Percentiles rank a stretch among this genome's conserved stretches.
Conservation (phyloP, 2,329 filamentous ascomycete species). For the Neonectria ditissima region DNA sequence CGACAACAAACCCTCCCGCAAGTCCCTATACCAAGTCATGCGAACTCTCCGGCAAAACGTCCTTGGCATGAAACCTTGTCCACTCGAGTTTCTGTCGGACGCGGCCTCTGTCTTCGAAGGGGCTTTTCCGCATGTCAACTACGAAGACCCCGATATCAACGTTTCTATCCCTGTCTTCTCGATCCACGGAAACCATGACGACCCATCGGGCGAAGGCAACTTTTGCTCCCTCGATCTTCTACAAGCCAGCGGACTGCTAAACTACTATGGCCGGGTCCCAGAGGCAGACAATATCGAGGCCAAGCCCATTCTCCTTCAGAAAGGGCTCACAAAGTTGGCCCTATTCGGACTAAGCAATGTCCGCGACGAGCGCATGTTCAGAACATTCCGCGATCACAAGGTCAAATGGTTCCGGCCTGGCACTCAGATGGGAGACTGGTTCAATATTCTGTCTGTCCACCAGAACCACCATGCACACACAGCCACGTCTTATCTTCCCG, state of each 20-base stretch:
- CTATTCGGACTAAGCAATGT: conserved; percentile 97
- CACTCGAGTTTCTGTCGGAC: conserved; percentile 94
- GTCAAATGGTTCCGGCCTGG: conserved; percentile 93
- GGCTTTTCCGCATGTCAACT: conserved; percentile 94
- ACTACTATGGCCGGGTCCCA: conserved; percentile 93
- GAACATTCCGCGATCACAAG: conserved; percentile 91
- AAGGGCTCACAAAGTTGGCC: conserved; percentile 91
- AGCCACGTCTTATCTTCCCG: conserved; percentile 92
- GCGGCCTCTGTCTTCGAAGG: conserved; percentile 91
- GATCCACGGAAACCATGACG: conserved; percentile 98
- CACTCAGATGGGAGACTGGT: conserved; percentile 87
- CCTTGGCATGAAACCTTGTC: conserved; percentile 93
- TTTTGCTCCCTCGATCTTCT: conserved; percentile 91
- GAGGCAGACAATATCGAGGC: conserved; percentile 96
- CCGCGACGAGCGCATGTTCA: conserved; percentile 91
- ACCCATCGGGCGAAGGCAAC: conserved; percentile 95
- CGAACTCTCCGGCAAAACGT: conserved; percentile 92
- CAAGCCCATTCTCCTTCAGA: conserved; percentile 92
- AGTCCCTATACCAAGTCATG: conserved; percentile 98
- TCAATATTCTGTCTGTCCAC: conserved; percentile 94
- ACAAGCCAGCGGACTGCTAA: conserved; percentile 90
- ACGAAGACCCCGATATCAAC: conserved; percentile 97
- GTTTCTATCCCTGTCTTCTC: conserved; percentile 97
- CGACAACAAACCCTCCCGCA: conserved; percentile 96
- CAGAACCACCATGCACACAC: conserved; percentile 96